Evolutionary conservation across 306 rosid species (phyloP).

Genomic region (Ormosia semicastrata): DNA sequence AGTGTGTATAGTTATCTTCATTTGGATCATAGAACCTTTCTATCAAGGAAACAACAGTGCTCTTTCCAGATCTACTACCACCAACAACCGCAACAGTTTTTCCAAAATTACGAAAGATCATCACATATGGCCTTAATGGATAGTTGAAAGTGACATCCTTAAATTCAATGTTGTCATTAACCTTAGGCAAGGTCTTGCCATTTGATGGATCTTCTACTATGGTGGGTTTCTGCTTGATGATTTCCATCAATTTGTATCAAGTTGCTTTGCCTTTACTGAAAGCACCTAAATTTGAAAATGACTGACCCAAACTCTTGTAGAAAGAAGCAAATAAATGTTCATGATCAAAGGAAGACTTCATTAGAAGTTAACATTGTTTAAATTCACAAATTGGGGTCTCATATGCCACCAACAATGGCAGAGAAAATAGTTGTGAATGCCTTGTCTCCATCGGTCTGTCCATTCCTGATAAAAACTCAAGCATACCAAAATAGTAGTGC

Average conservation of each 20-base stretch:
- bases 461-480: slow-evolving; percentile 90
- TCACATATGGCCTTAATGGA: slow-evolving; percentile 89
- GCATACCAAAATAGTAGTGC: slow-evolving; percentile 99
- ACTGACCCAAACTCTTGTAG: slow-evolving; percentile 98
- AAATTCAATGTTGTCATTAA: slow-evolving; percentile 82
- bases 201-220: slow-evolving; percentile 71
- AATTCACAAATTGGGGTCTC: slow-evolving; percentile 33
- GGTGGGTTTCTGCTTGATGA: slow-evolving; percentile 82
- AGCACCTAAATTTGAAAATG: slow-evolving; percentile 95
- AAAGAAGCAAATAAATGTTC: slow-evolving; percentile 18
- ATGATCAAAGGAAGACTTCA: neutral
- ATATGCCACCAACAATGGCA: slow-evolving; percentile 99
- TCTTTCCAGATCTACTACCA: slow-evolving; percentile 96
- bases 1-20: slow-evolving; percentile 56
- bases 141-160: slow-evolving; percentile 90
- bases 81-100: slow-evolving; percentile 96
- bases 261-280: slow-evolving; percentile 97
- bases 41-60: slow-evolving; percentile 93
- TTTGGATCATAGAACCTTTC: slow-evolving; percentile 98
- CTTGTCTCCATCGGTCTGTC: slow-evolving; percentile 94
- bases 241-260: slow-evolving; percentile 93
- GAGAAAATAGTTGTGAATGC: slow-evolving; percentile 98
- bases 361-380: neutral
- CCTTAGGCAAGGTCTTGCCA: slow-evolving; percentile 70
- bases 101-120: slow-evolving; percentile 78